These are phyloP conservation scores for Cladosporium halotolerans DNA, from an alignment of 2,329 filamentous ascomycete genomes.

Conservation along the genomic window DNA sequence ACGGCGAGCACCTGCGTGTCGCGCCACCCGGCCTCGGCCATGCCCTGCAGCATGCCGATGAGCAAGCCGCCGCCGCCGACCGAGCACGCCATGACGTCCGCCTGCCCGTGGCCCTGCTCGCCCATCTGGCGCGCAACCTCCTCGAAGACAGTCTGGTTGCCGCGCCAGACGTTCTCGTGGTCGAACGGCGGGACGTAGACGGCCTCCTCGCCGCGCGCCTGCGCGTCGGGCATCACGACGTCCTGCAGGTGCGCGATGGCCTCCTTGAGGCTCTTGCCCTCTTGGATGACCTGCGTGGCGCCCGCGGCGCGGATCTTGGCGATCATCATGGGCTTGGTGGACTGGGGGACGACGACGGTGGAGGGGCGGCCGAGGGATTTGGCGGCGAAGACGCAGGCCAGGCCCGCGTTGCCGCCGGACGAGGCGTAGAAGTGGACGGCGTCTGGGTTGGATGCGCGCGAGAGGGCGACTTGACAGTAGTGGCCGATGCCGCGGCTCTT, in stretches of 20 bases:
- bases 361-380: conserved; percentile 56
- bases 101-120: conserved; percentile 34
- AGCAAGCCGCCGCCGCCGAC: conserved; percentile 78
- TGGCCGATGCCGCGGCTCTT: conserved; percentile 72
- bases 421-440: conserved; percentile 68
- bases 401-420: conserved; percentile 76
- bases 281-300: conserved; percentile 58
- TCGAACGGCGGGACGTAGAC: conserved; percentile 68
- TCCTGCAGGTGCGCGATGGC: conserved; percentile 62
- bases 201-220: conserved; percentile 38
- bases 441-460: conserved; percentile 30
- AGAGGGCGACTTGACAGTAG: conserved; percentile 53
- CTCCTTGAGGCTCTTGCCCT: conserved; percentile 61
- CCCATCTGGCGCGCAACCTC: conserved; percentile 40
- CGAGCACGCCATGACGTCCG: conserved; percentile 68
- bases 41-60: conserved; percentile 66
- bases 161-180: conserved; percentile 61
- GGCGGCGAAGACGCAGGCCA: conserved; percentile 72
- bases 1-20: conserved; percentile 57
- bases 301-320: conserved; percentile 63
- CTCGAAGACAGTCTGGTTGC: conserved; percentile 54
- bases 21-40: conserved; percentile 42
- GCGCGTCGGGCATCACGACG: conserved; percentile 43
- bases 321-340: conserved; percentile 64
- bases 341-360: conserved; percentile 68